Percentiles rank a stretch among this genome's conserved stretches.
These are phyloP conservation scores for Arxiozyma telluris DNA, from an alignment of 1,139 yeast genomes.

Conservation along the genomic window DNA sequence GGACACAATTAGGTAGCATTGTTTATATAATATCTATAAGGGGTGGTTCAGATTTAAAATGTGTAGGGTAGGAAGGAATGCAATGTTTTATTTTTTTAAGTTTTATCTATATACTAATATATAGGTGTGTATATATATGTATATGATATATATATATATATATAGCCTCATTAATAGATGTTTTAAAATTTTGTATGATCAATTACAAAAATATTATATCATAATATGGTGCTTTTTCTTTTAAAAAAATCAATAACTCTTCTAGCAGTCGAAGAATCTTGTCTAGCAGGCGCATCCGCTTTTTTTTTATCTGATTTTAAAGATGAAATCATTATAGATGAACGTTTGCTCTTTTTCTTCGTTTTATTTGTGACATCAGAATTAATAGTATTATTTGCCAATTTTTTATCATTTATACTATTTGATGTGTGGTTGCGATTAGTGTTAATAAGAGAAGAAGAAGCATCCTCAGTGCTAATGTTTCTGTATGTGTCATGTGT, in stretches of 20 bases:
- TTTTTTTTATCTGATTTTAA: slow-evolving; percentile 1
- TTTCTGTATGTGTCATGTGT: not conserved
- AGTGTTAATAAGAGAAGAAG: not conserved
- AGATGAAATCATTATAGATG: slow-evolving; percentile 17
- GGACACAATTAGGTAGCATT: not conserved
- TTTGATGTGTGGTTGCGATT: not conserved
- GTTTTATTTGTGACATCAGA: not conserved
- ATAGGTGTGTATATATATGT: not conserved
- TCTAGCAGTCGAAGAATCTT: slow-evolving; percentile 10
- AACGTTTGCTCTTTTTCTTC: slow-evolving; percentile 10
- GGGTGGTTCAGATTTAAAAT: not conserved
- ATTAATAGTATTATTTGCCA: slow-evolving; percentile 34
- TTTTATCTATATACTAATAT: too few relatives aligned
- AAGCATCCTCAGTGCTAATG: not conserved
- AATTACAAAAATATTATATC: not conserved
- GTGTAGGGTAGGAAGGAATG: not conserved
- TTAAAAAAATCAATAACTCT: slow-evolving; percentile 76
- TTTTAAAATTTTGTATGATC: not conserved
- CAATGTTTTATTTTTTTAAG: not conserved
- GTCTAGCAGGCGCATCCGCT: not conserved
- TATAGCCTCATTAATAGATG: not conserved
- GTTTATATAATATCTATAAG: too few relatives aligned
- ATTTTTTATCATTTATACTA: not conserved
- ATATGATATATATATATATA: too few relatives aligned
- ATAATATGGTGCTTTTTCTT: slow-evolving; percentile 51